Evolutionary conservation across 139 green algal genomes (phyloP).

Genomic region (Chlamydomonas sp.): DNA sequence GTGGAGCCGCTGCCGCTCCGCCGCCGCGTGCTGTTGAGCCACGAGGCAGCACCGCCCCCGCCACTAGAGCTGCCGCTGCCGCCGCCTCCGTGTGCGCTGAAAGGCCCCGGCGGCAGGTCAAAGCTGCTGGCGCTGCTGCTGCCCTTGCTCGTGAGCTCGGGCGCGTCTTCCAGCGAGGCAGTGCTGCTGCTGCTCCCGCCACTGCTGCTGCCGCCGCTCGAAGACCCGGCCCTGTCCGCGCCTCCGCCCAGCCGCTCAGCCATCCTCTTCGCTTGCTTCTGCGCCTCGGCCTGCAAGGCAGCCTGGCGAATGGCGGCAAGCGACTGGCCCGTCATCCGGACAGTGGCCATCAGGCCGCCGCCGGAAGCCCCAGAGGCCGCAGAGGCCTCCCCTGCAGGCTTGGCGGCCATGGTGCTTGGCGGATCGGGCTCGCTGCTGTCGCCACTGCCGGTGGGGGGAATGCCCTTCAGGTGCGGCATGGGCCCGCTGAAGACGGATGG

Average conservation of each 20-base stretch:
- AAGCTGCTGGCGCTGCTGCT: too few relatives aligned
- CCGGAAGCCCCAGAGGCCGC: neutral
- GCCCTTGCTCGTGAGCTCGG: too few relatives aligned
- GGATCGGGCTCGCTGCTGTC: neutral
- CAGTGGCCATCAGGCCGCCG: neutral
- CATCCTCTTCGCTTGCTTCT: slow-evolving; percentile 4
- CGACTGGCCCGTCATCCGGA: slow-evolving; percentile 12
- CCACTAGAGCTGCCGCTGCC: too few relatives aligned
- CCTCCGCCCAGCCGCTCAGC: slow-evolving; percentile 27
- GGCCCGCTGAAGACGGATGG: neutral
- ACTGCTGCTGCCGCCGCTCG: neutral
- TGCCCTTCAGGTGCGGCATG: neutral
- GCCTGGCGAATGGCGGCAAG: slow-evolving; percentile 16
- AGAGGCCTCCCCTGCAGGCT: too few relatives aligned
- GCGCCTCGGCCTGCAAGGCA: slow-evolving; percentile 6
- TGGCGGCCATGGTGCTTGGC: too few relatives aligned
- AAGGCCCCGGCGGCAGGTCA: too few relatives aligned
- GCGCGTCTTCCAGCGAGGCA: too few relatives aligned
- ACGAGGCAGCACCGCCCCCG: too few relatives aligned
- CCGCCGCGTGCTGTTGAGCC: too few relatives aligned
- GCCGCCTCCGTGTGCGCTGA: too few relatives aligned
- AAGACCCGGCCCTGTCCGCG: neutral
- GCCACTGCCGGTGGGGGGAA: neutral
- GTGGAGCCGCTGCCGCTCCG: too few relatives aligned
- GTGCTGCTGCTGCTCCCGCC: neutral